These are phyloP conservation scores for Dryas alaskensis DNA, from an alignment of 306 rosid species.

Conservation along the genomic window DNA sequence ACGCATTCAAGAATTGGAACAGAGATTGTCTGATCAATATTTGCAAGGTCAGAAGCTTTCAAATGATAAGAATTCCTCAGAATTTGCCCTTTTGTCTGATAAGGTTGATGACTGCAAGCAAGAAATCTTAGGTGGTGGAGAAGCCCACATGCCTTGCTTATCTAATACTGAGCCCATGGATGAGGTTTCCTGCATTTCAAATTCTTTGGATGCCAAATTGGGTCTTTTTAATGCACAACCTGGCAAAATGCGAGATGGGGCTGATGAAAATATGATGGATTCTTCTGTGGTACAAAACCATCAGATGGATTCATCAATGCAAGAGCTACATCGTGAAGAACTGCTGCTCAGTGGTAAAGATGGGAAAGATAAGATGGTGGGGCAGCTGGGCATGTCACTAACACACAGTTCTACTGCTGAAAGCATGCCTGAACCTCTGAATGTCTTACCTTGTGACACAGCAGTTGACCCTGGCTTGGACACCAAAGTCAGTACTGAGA, in stretches of 20 bases:
- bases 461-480: conserved; percentile 49
- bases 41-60: conserved; percentile 61
- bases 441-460: conserved; percentile 51
- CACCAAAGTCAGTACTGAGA: conserved; percentile 48
- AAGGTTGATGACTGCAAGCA: conserved; percentile 51
- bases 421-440: conserved; percentile 68
- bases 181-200: conserved; percentile 91
- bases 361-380: conserved; percentile 58
- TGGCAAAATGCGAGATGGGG: conserved; percentile 62
- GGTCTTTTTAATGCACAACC: conserved; percentile 55
- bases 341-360: conserved; percentile 49
- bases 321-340: conserved; percentile 77
- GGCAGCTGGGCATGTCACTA: conserved; percentile 72
- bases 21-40: conserved; percentile 75
- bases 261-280: conserved; percentile 94
- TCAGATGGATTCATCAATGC: conserved; percentile 82
- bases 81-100: conserved; percentile 48
- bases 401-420: conserved; percentile 97
- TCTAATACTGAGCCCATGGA: conserved; percentile 85
- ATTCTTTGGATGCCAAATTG: conserved; percentile 70
- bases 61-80: conserved; percentile 39
- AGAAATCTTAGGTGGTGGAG: conserved; percentile 43
- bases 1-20: conserved; percentile 93
- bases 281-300: conserved; percentile 69
- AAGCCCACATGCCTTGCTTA: conserved; percentile 46